Evolutionary conservation across 1,284 basidiomycete species (phyloP), one percentile per base, ranked within the genome.

Genomic region (Rhodotorula sp.): DNA sequence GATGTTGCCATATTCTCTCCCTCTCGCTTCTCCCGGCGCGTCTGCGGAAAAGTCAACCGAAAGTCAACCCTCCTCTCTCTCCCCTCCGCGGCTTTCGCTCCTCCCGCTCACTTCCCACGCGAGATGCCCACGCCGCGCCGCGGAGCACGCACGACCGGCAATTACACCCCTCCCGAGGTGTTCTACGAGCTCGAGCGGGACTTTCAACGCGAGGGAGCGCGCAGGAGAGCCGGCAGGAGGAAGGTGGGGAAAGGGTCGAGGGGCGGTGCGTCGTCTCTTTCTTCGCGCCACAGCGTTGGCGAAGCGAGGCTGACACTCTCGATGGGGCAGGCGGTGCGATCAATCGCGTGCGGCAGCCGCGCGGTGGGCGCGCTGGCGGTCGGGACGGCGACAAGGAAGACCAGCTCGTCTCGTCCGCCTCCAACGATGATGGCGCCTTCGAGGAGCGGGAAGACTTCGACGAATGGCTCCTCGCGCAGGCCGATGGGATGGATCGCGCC

Each of bases 121-220:
- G 8, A 25, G 9, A 34, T 10, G 41, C 50, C 32, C 32, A 25
- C 48, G 25, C 15, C 25, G 13, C 48, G 34, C 15, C 29, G 27
- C 12, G 13, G 12, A 7, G 15, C 21, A 4, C 22, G 19, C 1
- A 9, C 4, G 5, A 15, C 15, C 10, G 22, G 34, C 25, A 15
- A 9, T 9, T 64, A 64, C 53, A 36, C 29, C 22, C 9, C 39
- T 1, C 62, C 62, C 9, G 39, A 19, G 22, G 4, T n/a, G 19
- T 64, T 64, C 34, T 37, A 48, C 54, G 34, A 48, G 54, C 41
- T 63, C 6, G 61, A 63, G 53, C 34, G n/a, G 37, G 37, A 44
- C 22, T 60, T 32, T 44, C 39, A 60, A 41, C 44, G 44, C 32
- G 27, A 39, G 22, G 54, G 15, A 37, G 36, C 34, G 54, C 54